These are phyloP conservation scores for Microsporum ferrugineum DNA, from an alignment of 2,329 filamentous ascomycete species.

Conservation along the genomic window DNA sequence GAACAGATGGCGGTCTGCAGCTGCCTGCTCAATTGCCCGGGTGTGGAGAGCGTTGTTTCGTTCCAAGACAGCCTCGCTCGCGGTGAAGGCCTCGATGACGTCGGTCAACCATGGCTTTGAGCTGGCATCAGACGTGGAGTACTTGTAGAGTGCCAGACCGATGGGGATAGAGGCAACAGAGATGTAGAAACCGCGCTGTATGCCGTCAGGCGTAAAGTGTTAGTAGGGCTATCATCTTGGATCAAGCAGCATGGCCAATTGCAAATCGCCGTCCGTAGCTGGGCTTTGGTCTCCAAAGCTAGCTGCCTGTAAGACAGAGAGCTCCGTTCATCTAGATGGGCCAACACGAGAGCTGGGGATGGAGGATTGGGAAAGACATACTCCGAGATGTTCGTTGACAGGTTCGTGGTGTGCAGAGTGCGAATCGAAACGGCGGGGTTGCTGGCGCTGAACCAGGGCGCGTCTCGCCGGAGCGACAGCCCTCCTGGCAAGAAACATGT, in stretches of 20 bases:
- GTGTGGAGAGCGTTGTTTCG: conserved; percentile 51
- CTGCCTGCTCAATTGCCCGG: conserved; percentile 51
- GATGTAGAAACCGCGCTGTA: conserved; percentile 39
- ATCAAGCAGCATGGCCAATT: background rate
- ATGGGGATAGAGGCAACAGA: conserved; percentile 34
- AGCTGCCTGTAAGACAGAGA: no score
- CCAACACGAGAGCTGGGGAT: background rate
- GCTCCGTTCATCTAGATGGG: background rate
- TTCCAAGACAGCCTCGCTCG: conserved; percentile 43
- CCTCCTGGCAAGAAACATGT: conserved; percentile 34
- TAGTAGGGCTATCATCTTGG: conserved; percentile 4
- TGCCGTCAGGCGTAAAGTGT: conserved; percentile 5
- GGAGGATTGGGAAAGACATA: conserved; percentile 22
- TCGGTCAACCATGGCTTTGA: conserved; percentile 31
- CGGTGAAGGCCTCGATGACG: conserved; percentile 46
- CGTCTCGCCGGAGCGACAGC: conserved; percentile 27
- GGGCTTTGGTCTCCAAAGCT: background rate
- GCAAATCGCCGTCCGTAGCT: background rate
- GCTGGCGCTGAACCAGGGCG: conserved; percentile 31
- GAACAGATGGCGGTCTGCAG: conserved; percentile 51
- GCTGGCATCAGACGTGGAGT: conserved; percentile 28
- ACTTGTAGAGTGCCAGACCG: conserved; percentile 33
- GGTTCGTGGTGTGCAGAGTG: conserved; percentile 33
- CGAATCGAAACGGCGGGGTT: conserved; percentile 35
- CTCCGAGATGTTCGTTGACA: conserved; percentile 37